These are phyloP conservation scores for Sordariomycetes sp. DNA, from an alignment of 2,329 filamentous ascomycete genomes.

Conservation along the genomic window DNA sequence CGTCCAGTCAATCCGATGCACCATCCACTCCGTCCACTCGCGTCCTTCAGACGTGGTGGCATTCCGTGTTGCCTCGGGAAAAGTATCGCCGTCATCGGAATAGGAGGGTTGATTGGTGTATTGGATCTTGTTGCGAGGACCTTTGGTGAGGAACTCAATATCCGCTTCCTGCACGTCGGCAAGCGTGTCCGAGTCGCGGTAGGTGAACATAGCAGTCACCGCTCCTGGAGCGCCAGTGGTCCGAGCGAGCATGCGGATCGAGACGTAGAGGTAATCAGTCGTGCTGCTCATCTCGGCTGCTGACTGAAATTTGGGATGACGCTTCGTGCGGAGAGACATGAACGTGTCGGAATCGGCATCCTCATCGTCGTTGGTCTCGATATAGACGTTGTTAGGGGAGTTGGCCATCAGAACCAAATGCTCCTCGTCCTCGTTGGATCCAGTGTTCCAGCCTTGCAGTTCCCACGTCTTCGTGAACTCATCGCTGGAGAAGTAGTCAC, in stretches of 20 bases:
- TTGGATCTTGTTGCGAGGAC: constrained; percentile 32
- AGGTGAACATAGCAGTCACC: constrained; percentile 45
- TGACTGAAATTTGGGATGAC: constrained; percentile 33
- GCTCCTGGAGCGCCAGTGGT: constrained; percentile 37
- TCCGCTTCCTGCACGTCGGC: constrained; percentile 39
- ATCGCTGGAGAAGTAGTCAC: constrained; percentile 26
- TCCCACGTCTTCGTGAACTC: constrained; percentile 27
- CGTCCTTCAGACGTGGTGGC: constrained; percentile 31
- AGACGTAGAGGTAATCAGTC: constrained; percentile 17
- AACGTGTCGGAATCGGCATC: constrained; percentile 25
- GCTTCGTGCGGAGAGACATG: constrained; percentile 37
- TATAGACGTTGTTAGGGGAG: constrained; percentile 35
- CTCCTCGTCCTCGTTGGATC: constrained; percentile 14
- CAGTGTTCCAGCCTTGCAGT: constrained; percentile 30
- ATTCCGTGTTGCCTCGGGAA: constrained; percentile 37
- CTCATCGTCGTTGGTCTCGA: constrained; percentile 27
- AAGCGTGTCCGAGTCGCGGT: constrained; percentile 26
- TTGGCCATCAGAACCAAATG: constrained; percentile 26
- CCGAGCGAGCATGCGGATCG: constrained; percentile 40
- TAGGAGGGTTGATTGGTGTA: constrained; percentile 54
- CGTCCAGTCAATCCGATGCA: constrained; percentile 53
- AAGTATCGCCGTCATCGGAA: constrained; percentile 30
- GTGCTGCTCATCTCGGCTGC: constrained; percentile 36
- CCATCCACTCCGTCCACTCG: constrained; percentile 46
- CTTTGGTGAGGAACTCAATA: constrained; percentile 41